phyloP scores from a whole-genome alignment of 1,284 basidiomycete genomes.

The Fomitopsis pinicola region DNA sequence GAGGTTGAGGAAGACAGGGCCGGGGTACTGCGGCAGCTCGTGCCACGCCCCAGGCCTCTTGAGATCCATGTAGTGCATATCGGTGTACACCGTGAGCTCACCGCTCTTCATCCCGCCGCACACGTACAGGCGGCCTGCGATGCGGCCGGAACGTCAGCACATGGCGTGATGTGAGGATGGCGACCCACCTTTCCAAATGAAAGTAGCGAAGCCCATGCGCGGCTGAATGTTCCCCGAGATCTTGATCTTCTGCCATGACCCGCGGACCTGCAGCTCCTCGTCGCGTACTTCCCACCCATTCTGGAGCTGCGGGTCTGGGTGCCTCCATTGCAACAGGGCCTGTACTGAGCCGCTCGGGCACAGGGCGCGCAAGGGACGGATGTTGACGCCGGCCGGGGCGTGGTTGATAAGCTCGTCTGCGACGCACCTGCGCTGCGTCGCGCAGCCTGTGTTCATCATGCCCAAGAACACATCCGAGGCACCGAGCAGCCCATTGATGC shows the following conservation, averaged over 20 bases:
- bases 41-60: constrained; percentile 27
- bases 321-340: constrained; percentile 7
- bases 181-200: constrained; percentile 19
- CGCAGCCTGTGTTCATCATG: constrained; percentile 20
- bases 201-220: constrained; percentile 19
- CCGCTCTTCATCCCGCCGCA: constrained; percentile 29
- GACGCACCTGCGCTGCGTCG: constrained; percentile 13
- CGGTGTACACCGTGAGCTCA: constrained; percentile 24
- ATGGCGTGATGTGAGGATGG: background rate
- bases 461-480: constrained; percentile 16
- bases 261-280: constrained; percentile 18
- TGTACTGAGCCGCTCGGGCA: background rate
- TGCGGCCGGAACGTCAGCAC: no score
- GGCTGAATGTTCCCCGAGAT: constrained; percentile 14
- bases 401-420: constrained; percentile 8
- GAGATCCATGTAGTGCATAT: constrained; percentile 32
- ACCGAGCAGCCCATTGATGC: constrained; percentile 11
- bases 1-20: constrained; percentile 16
- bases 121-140: constrained; percentile 30
- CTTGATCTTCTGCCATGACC: constrained; percentile 23
- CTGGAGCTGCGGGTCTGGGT: constrained; percentile 19
- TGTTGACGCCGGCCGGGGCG: constrained; percentile 6
- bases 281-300: constrained; percentile 8
- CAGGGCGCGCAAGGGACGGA: constrained; percentile 7
- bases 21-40: constrained; percentile 27